Conservation (phyloP, 306 rosid species). For the Dalbergia oliveri region DNA sequence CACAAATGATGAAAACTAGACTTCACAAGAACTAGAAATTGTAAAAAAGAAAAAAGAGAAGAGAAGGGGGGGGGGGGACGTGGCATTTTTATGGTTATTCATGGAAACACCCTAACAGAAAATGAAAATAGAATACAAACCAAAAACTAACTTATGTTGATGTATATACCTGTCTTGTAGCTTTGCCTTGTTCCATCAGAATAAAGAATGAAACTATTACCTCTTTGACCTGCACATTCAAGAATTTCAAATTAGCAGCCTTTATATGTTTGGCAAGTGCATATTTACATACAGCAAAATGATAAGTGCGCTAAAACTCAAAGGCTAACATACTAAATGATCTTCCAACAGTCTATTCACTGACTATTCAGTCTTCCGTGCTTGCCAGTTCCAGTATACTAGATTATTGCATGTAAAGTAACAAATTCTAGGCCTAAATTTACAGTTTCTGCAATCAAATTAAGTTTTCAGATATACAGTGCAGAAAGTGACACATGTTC, state of each 20-base stretch:
- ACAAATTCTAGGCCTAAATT: background rate
- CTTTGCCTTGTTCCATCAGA: slow-evolving; percentile 96
- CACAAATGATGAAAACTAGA: background rate
- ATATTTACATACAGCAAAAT: slow-evolving; percentile 17
- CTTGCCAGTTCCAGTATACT: background rate
- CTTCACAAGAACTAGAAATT: background rate
- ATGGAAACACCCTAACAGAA: background rate
- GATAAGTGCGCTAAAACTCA: slow-evolving; percentile 23
- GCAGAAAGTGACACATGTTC: background rate
- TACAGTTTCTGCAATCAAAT: slow-evolving; percentile 11
- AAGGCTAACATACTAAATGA: slow-evolving; percentile 33
- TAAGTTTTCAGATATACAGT: background rate
- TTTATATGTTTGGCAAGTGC: slow-evolving; percentile 19
- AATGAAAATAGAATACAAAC: background rate
- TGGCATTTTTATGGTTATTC: background rate
- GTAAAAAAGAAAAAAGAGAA: too few relatives aligned
- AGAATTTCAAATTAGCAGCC: slow-evolving; percentile 39
- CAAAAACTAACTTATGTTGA: background rate
- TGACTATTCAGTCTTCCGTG: background rate
- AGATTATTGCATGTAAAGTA: background rate
- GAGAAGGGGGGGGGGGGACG: too few relatives aligned
- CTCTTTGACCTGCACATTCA: slow-evolving; percentile 82
- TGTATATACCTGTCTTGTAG: slow-evolving; percentile 67
- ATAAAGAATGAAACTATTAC: slow-evolving; percentile 87
- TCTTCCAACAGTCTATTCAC: slow-evolving; percentile 29